Base-by-base conservation (phyloP, 2,329 filamentous ascomycete species). In the Venturia asperata region DNA sequence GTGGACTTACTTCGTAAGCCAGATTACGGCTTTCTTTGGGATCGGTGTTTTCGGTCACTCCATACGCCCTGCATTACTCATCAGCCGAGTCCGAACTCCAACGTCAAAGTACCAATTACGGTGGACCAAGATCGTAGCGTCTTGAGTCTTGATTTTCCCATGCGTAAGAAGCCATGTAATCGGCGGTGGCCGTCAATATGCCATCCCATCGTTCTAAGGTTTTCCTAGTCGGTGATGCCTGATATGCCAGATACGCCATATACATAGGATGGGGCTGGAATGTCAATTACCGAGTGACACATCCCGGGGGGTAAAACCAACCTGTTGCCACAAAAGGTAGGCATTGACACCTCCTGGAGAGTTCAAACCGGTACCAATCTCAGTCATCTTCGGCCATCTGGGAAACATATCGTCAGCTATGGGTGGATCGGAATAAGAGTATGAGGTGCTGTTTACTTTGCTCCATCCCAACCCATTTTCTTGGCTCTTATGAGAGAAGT, bases 381-480 rank as follows among this genome's bases (percentile, higher is more conserved):
- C 45, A 21, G n/a, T 49, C 45, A 49, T 49, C n/a, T 49, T 49
- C 45, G 45, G n/a, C 45, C 45, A 49, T 24, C 45, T 49, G n/a
- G 45, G 10, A n/a, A 41, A 49, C 5, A 21, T 2, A 19, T n/a
- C 15, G 45, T 49, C 19, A 49, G 45, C 45, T 49, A 11, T 49
- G 21, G 7, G 7, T 49, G 39, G 11, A 41, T 15, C 15, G 39
- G 11, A 49, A 7, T 24, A 34, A 24, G 45, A 3, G 4, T 21
- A 49, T 2, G 45, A 11, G n/a, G n/a, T 1, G 45, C 5, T 21
- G 10, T 11, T 24, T 49, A 49, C 45, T 13, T 49, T 24, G 45
- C n/a, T 21, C 45, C 45, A 24, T 49, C 45, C 45, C 45, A 24
- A n/a, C 45, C 45, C n/a, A 49, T 49, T 10, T 49, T 49, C 45